phyloP scores from a whole-genome alignment of 163 green algal genomes.

The Scenedesmus sp. region DNA sequence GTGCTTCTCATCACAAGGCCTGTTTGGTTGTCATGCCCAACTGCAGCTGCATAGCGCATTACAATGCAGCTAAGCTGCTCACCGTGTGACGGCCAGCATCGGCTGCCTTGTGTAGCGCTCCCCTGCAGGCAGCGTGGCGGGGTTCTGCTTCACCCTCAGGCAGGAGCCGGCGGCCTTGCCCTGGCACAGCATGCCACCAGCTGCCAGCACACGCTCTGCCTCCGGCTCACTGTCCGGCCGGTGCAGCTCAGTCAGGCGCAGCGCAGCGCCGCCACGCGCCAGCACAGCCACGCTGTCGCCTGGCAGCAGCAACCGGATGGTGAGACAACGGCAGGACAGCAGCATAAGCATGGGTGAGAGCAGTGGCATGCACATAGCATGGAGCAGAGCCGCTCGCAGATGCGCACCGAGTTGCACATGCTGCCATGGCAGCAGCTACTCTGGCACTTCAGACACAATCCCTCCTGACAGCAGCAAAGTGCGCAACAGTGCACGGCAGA shows the following conservation, averaged over 20 bases:
- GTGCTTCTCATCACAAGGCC: too few species aligned
- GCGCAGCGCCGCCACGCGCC: not conserved
- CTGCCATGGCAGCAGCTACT: too few species aligned
- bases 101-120: not conserved
- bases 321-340: too few species aligned
- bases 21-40: too few species aligned
- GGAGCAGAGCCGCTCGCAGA: too few species aligned
- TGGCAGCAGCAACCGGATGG: not conserved
- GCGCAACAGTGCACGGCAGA: not conserved
- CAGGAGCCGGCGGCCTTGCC: not conserved
- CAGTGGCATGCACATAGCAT: too few species aligned
- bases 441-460: too few species aligned
- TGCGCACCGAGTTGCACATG: too few species aligned
- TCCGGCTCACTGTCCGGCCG: not conserved
- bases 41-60: not conserved
- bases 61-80: not conserved
- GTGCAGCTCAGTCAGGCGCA: conserved; percentile 5
- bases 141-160: not conserved
- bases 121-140: not conserved
- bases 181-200: not conserved
- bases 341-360: too few species aligned
- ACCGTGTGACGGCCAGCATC: conserved; percentile 2
- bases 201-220: conserved; percentile 28
- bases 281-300: conserved; percentile 44
- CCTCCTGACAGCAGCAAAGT: not conserved